phyloP scores from a whole-genome alignment of 75 land plant genomes.

The Sequoia sempervirens region DNA sequence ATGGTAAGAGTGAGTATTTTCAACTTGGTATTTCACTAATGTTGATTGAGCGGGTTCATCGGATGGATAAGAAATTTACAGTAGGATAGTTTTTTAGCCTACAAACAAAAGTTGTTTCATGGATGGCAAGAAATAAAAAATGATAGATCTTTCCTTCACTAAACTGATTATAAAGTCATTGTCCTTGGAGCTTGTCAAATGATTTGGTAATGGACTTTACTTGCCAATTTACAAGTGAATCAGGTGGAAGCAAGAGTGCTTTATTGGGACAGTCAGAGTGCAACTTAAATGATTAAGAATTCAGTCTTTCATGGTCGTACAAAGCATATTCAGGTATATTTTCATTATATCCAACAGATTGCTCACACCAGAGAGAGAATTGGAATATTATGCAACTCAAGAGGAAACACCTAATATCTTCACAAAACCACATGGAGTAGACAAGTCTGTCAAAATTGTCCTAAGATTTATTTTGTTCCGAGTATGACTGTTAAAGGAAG shows the following conservation, averaged over 20 bases:
- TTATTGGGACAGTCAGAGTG: constrained; percentile 13
- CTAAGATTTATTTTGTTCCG: not conserved
- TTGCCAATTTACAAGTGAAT: constrained; percentile 11
- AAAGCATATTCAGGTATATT: constrained; percentile 17
- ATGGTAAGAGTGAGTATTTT: too few species aligned
- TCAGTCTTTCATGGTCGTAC: constrained; percentile 13
- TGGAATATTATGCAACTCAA: not conserved
- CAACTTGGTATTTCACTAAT: too few species aligned
- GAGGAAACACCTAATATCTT: not conserved
- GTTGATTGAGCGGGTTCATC: too few species aligned
- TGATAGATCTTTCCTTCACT: too few species aligned
- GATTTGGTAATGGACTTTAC: not conserved
- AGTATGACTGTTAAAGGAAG: not conserved
- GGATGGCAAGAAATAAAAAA: too few species aligned
- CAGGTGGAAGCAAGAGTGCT: constrained; percentile 3
- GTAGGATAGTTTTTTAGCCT: too few species aligned
- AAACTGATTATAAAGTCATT: not conserved
- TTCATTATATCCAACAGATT: constrained; percentile 8
- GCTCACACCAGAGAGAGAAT: not conserved
- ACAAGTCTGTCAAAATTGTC: not conserved
- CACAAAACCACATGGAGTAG: not conserved
- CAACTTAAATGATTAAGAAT: constrained; percentile 3
- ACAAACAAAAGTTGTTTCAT: too few species aligned
- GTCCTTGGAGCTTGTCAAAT: not conserved
- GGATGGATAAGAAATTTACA: too few species aligned